These are phyloP conservation scores for Phaseolus lunatus DNA, from an alignment of 306 rosid genomes.

Conservation along the genomic window DNA sequence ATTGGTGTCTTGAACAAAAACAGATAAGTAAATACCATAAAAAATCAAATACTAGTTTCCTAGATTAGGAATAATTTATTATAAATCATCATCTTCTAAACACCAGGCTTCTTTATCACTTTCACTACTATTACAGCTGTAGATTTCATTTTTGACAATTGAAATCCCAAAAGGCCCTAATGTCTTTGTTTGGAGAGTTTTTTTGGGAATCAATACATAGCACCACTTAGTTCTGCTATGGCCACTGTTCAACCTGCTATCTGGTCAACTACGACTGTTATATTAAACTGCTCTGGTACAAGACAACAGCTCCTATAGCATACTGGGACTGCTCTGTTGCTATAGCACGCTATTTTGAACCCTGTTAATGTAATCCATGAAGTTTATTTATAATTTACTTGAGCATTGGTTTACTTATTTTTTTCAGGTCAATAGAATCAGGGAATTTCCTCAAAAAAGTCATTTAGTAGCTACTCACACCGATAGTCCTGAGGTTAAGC, in stretches of 20 bases:
- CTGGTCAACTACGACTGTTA: no score
- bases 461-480: conserved; percentile 94
- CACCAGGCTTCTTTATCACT: not conserved
- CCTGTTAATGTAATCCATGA: not conserved
- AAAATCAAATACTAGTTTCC: not conserved
- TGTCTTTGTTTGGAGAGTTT: not conserved
- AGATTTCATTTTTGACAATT: not conserved
- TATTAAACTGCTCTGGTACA: no score
- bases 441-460: conserved; percentile 84
- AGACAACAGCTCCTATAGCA: not conserved
- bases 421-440: conserved; percentile 91
- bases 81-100: not conserved
- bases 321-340: no score
- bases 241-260: no score
- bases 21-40: not conserved
- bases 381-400: conserved; percentile 14
- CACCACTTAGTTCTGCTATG: not conserved
- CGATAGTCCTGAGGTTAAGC: conserved; percentile 86
- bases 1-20: not conserved
- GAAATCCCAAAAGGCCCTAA: not conserved
- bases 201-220: not conserved
- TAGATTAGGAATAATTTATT: not conserved
- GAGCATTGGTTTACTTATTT: not conserved
- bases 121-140: not conserved
- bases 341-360: not conserved